Evolutionary conservation across 2,329 filamentous ascomycete genomes (phyloP), one percentile per base, ranked within the genome.

Genomic region (Xylaria sp.): DNA sequence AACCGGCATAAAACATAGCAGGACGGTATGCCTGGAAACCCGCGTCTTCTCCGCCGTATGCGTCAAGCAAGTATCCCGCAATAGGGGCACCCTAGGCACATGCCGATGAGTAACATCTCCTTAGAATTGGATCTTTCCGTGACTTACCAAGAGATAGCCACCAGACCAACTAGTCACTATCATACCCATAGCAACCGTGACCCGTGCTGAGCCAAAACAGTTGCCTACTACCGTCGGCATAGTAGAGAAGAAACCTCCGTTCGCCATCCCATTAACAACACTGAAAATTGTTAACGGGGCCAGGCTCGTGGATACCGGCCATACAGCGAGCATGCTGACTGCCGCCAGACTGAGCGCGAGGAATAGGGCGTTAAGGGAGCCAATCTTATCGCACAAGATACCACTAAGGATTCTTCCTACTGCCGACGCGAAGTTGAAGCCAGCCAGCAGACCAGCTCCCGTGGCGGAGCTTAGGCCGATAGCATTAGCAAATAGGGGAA

Each of bases 201-300:
- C 82, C 3, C 85, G 80, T 0, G 82, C 82, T 3, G 82, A 86
- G 1, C 87, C 88, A 78, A 89, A 89, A 0, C 88, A 83, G 70
- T 84, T 88, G 0, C 85, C 84, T 0, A 90, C 85, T 1, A 88
- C 88, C 0, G 88, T 90, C 0, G 89, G 89, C 82, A 90, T 89
- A 0, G 85, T 86, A 0, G 85, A 84, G 73, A 91, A 90, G 79
- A 90, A 90, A 0, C 85, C 87, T 0, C 89, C 89, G 71, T 90
- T 90, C 4, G 85, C 83, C 45, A 84, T 78, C 0, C 89, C 89
- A 69, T 90, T 90, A 24, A 90, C 78, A 5, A 89, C 79, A 8
- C 86, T 86, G 73, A 91, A 91, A 0, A 84, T 76, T 17, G 86
- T 78, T 32, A 90, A 74, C 0, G 87, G 86, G 0, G 79, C 85